phyloP scores from a whole-genome alignment of 2,329 filamentous ascomycete genomes.

The Monilinia fructigena region DNA sequence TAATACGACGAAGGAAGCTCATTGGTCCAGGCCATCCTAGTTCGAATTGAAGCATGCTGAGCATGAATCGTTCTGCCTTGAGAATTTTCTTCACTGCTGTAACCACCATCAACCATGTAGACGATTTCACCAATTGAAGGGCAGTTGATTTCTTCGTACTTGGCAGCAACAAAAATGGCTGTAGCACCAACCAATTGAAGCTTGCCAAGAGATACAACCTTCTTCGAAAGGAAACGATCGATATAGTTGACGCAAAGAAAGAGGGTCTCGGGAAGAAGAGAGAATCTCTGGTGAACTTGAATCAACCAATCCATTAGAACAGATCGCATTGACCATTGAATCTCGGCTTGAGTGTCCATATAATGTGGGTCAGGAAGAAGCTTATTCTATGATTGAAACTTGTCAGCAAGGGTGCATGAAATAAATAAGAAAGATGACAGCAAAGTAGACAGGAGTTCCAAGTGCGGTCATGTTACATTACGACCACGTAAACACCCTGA shows the following conservation, averaged over 20 bases:
- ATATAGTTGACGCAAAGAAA: slow-evolving; percentile 97
- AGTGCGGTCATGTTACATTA: background rate
- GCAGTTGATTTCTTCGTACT: slow-evolving; percentile 99
- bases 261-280: slow-evolving; percentile 86
- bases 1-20: slow-evolving; percentile 95
- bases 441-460: slow-evolving; percentile 17
- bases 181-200: slow-evolving; percentile 95
- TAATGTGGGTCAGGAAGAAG: slow-evolving; percentile 90
- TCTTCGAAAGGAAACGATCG: slow-evolving; percentile 90
- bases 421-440: slow-evolving; percentile 2
- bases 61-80: slow-evolving; percentile 97
- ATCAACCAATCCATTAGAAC: slow-evolving; percentile 98
- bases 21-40: slow-evolving; percentile 98
- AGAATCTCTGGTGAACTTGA: slow-evolving; percentile 91
- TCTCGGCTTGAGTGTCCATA: slow-evolving; percentile 96
- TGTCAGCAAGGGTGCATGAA: slow-evolving; percentile 22
- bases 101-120: slow-evolving; percentile 96
- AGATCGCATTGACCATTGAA: slow-evolving; percentile 98
- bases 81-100: slow-evolving; percentile 86
- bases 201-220: slow-evolving; percentile 92
- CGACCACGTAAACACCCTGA: too few species aligned
- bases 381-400: slow-evolving; percentile 52
- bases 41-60: slow-evolving; percentile 93
- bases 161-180: slow-evolving; percentile 91
- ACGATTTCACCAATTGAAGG: slow-evolving; percentile 93